Base-by-base conservation (phyloP, 2,329 filamentous ascomycete species). In the Verticillium albo-atrum region DNA sequence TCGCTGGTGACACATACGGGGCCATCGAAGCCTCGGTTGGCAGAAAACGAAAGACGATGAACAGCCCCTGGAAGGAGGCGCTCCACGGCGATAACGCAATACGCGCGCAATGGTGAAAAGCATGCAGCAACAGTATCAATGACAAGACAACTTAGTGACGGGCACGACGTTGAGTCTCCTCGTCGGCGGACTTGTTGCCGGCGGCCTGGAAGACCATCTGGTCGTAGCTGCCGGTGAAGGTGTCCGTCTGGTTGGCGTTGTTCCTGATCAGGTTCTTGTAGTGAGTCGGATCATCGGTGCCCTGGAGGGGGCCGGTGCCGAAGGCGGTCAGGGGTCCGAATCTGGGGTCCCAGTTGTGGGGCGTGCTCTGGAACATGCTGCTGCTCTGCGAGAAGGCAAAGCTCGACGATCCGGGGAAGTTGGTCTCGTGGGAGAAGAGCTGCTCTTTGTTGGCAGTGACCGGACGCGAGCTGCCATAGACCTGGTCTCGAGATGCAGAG, bases 301-400 rank as follows among this genome's bases (percentile, higher is more conserved):
- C 57, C 25, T 63, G 42, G 26, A 59, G 56, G 14, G 59, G 56
- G 28, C 58, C 60, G 35, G 58, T 47, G 50, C 61, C 61, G 25
- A 47, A 47, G 42, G 42, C 42, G 9, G 42, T 47, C n/a, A 47
- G 42, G 20, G 42, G n/a, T 7, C n/a, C 42, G 20, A 47, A 23
- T 20, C 25, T 47, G 42, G 42, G 42, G 7, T 47, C 42, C 28
- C 65, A 68, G 37, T 69, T 69, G 6, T 63, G 64, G 1, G 79
- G 80, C 5, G 79, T 81, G 34, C 81, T 77, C 47, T 75, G 76
- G 59, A 80, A 82, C 25, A 85, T 64, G 62, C 79, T 83, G 67
- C 81, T 84, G 1, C 74, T 70, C 58, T 82, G 73, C 15, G 81
- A 79, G 62, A 84, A 84, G 6, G 63, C 66, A 15, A 69, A 60